These are phyloP conservation scores for Candida pini DNA, from an alignment of 805 yeast genomes.

Conservation along the genomic window DNA sequence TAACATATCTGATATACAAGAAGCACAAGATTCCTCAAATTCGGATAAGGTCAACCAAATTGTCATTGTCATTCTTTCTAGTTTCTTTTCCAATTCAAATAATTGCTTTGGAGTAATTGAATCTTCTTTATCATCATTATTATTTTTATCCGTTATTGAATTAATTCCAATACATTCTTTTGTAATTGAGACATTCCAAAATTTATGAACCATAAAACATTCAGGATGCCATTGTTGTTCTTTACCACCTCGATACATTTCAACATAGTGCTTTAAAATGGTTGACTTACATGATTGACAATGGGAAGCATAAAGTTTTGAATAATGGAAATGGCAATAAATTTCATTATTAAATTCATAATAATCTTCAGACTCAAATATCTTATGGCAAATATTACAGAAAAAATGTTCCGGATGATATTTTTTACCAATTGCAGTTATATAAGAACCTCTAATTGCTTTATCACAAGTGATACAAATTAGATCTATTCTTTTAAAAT, in stretches of 20 bases:
- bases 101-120: constrained; percentile 41
- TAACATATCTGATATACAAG: constrained; percentile 87
- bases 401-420: constrained; percentile 95
- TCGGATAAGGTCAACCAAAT: constrained; percentile 87
- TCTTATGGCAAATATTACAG: constrained; percentile 78
- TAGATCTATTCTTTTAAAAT: constrained; percentile 76
- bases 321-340: constrained; percentile 89
- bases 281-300: constrained; percentile 94
- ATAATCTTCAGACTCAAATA: constrained; percentile 90
- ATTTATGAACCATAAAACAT: constrained; percentile 95
- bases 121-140: constrained; percentile 23
- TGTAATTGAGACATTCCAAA: constrained; percentile 84
- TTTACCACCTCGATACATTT: constrained; percentile 82
- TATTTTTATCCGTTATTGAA: constrained; percentile 4
- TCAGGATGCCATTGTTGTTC: constrained; percentile 99
- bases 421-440: constrained; percentile 86
- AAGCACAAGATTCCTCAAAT: constrained; percentile 87
- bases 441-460: constrained; percentile 87
- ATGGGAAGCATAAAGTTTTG: constrained; percentile 75
- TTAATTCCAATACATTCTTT: constrained; percentile 51
- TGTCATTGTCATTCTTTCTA: constrained; percentile 50
- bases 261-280: constrained; percentile 90
- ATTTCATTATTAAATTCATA: constrained; percentile 79
- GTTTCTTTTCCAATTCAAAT: constrained; percentile 52
- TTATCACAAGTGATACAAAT: constrained; percentile 83